Conservation (phyloP, 2,329 filamentous ascomycete genomes). For the Trichoderma polysporum region DNA sequence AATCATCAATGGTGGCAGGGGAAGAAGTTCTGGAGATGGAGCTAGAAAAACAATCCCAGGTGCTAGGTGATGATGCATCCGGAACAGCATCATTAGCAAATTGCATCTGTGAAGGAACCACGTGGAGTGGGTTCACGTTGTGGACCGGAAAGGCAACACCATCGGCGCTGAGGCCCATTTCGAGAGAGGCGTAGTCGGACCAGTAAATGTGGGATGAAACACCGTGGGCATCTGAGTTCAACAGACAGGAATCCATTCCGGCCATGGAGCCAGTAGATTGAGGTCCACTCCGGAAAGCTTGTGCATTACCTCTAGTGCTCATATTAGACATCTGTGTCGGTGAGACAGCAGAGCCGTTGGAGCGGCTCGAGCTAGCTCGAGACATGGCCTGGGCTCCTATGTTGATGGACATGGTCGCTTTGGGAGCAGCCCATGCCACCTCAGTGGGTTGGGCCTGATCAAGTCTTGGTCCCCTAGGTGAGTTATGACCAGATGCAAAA, state of each 20-base stretch:
- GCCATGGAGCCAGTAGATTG: slow-evolving; percentile 41
- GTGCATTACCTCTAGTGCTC: slow-evolving; percentile 53
- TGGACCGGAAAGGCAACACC: slow-evolving; percentile 44
- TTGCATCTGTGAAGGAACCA: slow-evolving; percentile 57
- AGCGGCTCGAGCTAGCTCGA: slow-evolving; percentile 41
- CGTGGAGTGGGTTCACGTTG: slow-evolving; percentile 49
- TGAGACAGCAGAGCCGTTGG: slow-evolving; percentile 47
- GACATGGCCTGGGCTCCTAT: slow-evolving; percentile 41
- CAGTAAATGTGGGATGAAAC: slow-evolving; percentile 53
- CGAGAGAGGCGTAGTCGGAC: slow-evolving; percentile 45
- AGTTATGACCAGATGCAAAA: slow-evolving; percentile 55
- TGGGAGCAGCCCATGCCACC: slow-evolving; percentile 48
- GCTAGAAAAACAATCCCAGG: slow-evolving; percentile 55
- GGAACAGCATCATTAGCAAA: slow-evolving; percentile 52
- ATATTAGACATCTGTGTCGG: slow-evolving; percentile 51
- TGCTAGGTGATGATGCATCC: slow-evolving; percentile 51
- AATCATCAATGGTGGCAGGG: slow-evolving; percentile 50
- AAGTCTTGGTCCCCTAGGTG: slow-evolving; percentile 49
- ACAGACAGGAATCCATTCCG: slow-evolving; percentile 53
- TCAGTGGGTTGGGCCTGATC: slow-evolving; percentile 48
- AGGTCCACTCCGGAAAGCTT: slow-evolving; percentile 43
- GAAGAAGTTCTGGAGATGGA: slow-evolving; percentile 53
- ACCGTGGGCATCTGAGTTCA: slow-evolving; percentile 49
- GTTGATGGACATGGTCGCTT: slow-evolving; percentile 35
- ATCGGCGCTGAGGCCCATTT: slow-evolving; percentile 44